Evolutionary conservation across 768 basidiomycete genomes (phyloP).

Genomic region (Pleurotus tuoliensis): DNA sequence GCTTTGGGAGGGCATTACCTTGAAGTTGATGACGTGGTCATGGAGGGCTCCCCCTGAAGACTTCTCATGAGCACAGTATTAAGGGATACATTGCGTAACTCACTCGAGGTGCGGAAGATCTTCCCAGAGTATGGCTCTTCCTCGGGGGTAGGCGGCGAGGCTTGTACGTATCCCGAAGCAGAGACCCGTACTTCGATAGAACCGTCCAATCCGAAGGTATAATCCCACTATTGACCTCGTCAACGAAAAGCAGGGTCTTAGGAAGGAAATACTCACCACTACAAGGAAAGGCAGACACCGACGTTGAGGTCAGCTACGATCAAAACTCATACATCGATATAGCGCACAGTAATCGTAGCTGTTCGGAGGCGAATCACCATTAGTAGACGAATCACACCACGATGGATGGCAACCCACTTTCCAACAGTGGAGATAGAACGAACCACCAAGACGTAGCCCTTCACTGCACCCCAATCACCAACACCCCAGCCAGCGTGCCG

Average conservation of each 20-base stretch:
- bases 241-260: background rate
- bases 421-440: slow-evolving; percentile 58
- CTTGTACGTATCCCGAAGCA: slow-evolving; percentile 67
- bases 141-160: slow-evolving; percentile 49
- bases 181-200: slow-evolving; percentile 64
- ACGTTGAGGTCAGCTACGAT: background rate
- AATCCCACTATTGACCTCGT: slow-evolving; percentile 51
- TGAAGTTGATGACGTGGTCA: slow-evolving; percentile 66
- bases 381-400: background rate
- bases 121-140: slow-evolving; percentile 50
- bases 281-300: background rate
- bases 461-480: slow-evolving; percentile 58
- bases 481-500: slow-evolving; percentile 51
- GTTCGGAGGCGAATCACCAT: background rate
- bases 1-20: slow-evolving; percentile 20
- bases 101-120: slow-evolving; percentile 52
- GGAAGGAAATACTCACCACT: background rate
- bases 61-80: background rate
- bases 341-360: slow-evolving; percentile 54
- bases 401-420: slow-evolving; percentile 39
- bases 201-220: slow-evolving; percentile 62
- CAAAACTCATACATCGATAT: background rate
- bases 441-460: slow-evolving; percentile 55
- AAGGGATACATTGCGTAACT: slow-evolving; percentile 15
- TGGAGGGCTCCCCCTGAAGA: slow-evolving; percentile 60